Evolutionary conservation across 176 grass and related monocot genomes (phyloP).

Genomic region (Miscanthus lutarioriparius): DNA sequence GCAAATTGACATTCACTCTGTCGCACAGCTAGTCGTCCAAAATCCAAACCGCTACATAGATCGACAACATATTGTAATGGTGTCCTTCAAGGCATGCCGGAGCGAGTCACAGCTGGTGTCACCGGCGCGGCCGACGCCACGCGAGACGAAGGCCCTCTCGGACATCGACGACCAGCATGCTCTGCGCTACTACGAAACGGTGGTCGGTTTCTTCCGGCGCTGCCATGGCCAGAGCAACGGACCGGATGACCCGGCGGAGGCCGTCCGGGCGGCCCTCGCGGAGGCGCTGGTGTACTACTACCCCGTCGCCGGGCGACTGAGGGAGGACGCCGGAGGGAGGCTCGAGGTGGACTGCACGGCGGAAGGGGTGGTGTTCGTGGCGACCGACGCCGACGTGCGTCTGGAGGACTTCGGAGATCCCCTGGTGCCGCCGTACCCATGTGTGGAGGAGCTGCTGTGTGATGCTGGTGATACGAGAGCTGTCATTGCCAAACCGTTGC

Average conservation of each 20-base stretch:
- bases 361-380: conserved; percentile 41
- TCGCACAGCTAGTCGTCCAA: not conserved
- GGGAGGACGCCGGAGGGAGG: conserved; percentile 3
- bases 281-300: conserved; percentile 34
- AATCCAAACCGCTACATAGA: not conserved
- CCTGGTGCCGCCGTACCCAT: not conserved
- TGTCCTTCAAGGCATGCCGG: not conserved
- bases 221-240: not conserved
- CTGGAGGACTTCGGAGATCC: conserved; percentile 10
- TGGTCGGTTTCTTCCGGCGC: too few relatives aligned
- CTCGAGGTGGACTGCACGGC: conserved; percentile 32
- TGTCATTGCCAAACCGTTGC: not conserved
- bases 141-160: too few relatives aligned
- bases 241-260: not conserved
- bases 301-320: conserved; percentile 33
- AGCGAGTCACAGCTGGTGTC: not conserved
- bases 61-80: not conserved
- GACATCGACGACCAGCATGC: too few relatives aligned
- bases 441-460: not conserved
- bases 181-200: too few relatives aligned
- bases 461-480: too few relatives aligned
- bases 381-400: conserved; percentile 3
- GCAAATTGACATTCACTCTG: too few relatives aligned
- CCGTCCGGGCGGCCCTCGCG: not conserved
- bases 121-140: too few relatives aligned